Conservation (phyloP, 441 rosid genomes). For the Raphanus hybrid region DNA sequence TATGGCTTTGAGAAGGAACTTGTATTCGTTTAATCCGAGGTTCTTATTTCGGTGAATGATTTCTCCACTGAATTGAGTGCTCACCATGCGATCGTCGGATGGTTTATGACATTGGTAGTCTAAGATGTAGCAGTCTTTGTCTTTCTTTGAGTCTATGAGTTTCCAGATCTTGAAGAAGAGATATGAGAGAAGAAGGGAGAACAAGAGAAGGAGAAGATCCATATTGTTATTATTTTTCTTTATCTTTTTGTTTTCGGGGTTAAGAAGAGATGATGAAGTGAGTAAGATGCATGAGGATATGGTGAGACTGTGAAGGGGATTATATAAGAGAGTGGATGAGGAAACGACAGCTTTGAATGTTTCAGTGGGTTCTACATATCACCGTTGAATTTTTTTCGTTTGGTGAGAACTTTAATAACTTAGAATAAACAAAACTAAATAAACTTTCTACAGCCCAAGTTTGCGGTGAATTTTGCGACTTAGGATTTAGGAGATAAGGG, state of each 20-base stretch:
- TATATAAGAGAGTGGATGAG: conserved; percentile 39
- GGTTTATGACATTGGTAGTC: conserved; percentile 60
- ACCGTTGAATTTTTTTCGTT: conserved; percentile 19
- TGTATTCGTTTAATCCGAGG: conserved; percentile 63
- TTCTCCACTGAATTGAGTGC: conserved; percentile 45
- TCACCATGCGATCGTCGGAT: conserved; percentile 51
- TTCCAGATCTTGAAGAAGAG: conserved; percentile 45
- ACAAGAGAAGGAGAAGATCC: conserved; percentile 49
- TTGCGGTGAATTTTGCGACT: neutral
- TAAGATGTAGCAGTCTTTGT: conserved; percentile 55
- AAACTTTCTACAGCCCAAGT: neutral
- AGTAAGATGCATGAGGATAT: conserved; percentile 30
- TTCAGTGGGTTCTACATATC: conserved; percentile 32
- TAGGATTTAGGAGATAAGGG: neutral
- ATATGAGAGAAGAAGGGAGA: conserved; percentile 38
- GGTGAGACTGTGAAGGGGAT: conserved; percentile 35
- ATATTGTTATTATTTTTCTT: conserved; percentile 15
- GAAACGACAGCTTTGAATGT: conserved; percentile 36
- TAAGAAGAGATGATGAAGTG: conserved; percentile 38
- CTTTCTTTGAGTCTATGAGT: conserved; percentile 40
- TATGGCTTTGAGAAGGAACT: conserved; percentile 67
- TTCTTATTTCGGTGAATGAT: conserved; percentile 57
- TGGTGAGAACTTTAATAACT: neutral
- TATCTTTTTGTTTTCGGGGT: conserved; percentile 14
- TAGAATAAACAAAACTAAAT: neutral